Conservation (phyloP, 139 green algal genomes). For the Edaphochlamys debaryana region DNA sequence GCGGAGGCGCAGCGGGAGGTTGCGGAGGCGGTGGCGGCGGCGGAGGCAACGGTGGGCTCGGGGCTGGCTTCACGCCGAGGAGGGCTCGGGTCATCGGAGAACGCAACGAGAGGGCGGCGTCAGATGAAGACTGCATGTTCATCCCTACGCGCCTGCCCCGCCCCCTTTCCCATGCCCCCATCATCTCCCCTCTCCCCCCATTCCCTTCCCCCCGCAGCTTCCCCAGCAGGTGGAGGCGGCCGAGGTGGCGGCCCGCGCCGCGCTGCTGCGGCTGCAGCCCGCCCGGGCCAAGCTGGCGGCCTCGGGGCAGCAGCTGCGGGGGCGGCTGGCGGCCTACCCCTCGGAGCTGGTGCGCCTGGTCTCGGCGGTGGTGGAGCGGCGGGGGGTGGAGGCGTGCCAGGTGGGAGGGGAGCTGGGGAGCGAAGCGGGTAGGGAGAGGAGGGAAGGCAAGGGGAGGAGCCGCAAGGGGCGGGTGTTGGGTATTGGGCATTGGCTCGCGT, state of each 20-base stretch:
- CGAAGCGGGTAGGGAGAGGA: neutral
- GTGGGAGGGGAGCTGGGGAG: neutral
- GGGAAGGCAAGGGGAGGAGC: neutral
- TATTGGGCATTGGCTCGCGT: no score
- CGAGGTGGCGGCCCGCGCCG: constrained; percentile 16
- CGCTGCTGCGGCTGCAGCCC: constrained; percentile 24
- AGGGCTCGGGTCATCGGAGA: no score
- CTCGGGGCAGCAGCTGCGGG: constrained; percentile 6
- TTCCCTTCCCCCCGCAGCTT: neutral
- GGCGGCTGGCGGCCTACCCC: constrained; percentile 13
- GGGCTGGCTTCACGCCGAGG: neutral
- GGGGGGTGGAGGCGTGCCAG: constrained; percentile 12
- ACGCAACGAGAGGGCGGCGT: no score
- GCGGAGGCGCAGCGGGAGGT: constrained; percentile 12
- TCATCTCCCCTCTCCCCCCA: no score
- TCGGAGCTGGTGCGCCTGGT: constrained; percentile 19
- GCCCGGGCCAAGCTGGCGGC: neutral
- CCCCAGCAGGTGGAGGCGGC: constrained; percentile 9
- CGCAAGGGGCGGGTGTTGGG: no score
- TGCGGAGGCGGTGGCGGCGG: neutral
- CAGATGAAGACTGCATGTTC: no score
- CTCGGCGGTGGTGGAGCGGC: neutral
- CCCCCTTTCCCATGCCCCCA: no score
- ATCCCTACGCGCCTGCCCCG: no score
- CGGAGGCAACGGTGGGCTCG: neutral